Percentiles rank a stretch among this genome's conserved stretches.
Evolutionary conservation across 345 rosid genomes (phyloP).

Genomic region (Gossypium bickii): DNA sequence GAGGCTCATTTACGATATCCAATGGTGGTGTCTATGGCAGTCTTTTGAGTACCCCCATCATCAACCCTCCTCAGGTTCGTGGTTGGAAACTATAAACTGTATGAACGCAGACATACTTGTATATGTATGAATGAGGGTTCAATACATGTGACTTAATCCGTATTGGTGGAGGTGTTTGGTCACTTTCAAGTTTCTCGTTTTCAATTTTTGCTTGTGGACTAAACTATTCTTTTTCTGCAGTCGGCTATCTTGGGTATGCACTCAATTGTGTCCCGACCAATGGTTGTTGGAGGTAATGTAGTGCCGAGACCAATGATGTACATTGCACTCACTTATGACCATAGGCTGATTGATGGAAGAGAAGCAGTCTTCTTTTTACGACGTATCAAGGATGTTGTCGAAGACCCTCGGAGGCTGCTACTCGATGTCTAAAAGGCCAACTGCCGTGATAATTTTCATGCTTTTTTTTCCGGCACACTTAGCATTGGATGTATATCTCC

Average conservation of each 20-base stretch:
- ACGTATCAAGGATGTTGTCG: slow-evolving; percentile 81
- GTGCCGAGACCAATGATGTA: slow-evolving; percentile 95
- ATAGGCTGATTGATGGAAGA: slow-evolving; percentile 87
- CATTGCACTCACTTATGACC: slow-evolving; percentile 81
- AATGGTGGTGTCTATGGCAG: slow-evolving; percentile 94
- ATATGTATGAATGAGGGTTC: neutral
- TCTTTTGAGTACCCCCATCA: slow-evolving; percentile 95
- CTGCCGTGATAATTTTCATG: slow-evolving; percentile 4
- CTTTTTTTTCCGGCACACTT: neutral
- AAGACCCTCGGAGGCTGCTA: slow-evolving; percentile 83
- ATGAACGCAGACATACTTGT: neutral
- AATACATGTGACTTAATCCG: neutral
- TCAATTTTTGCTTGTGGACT: neutral
- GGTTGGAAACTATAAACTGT: neutral
- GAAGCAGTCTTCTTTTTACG: slow-evolving; percentile 90
- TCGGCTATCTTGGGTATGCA: slow-evolving; percentile 95
- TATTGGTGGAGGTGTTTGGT: neutral
- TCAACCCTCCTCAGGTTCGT: slow-evolving; percentile 95
- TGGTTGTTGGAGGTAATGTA: slow-evolving; percentile 75
- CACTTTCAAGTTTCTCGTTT: neutral
- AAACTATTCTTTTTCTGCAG: slow-evolving; percentile 25
- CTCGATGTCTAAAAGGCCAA: slow-evolving; percentile 51
- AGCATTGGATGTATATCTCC: neutral
- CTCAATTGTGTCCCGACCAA: slow-evolving; percentile 74
- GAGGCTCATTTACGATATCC: slow-evolving; percentile 87